These are phyloP conservation scores for Ophiocordyceps camponoti-floridani DNA, from an alignment of 2,329 filamentous ascomycete genomes.

Conservation along the genomic window DNA sequence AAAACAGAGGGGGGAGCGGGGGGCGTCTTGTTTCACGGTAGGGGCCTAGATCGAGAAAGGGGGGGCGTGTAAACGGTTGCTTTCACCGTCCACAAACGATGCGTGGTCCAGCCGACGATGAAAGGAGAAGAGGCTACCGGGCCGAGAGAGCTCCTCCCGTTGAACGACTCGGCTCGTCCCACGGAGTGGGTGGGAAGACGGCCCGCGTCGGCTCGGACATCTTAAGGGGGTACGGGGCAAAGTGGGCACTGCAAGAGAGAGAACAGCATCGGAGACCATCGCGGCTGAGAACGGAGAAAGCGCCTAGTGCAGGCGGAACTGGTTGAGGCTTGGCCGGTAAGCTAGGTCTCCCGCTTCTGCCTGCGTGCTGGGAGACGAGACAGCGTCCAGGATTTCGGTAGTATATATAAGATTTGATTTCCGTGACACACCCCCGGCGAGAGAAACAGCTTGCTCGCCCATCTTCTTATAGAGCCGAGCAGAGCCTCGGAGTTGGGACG, in stretches of 20 bases:
- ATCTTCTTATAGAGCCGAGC: background rate
- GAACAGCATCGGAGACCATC: background rate
- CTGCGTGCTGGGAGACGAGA: background rate
- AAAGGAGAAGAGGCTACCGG: background rate
- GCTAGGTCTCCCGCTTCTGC: background rate
- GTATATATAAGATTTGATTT: background rate
- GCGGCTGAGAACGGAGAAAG: background rate
- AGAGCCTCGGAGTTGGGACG: background rate
- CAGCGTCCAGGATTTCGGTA: background rate
- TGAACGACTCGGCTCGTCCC: background rate
- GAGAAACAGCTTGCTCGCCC: background rate
- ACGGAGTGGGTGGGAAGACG: no score
- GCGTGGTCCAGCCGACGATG: background rate
- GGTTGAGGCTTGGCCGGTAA: background rate
- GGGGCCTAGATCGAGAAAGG: no score
- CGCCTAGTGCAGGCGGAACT: background rate
- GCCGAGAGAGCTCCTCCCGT: background rate
- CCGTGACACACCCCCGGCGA: background rate
- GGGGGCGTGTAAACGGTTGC: background rate
- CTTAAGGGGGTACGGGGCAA: no score
- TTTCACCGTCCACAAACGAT: background rate
- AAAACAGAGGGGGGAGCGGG: background rate
- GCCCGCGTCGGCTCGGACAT: background rate
- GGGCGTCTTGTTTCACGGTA: no score
- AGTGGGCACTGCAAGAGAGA: no score